Percentiles rank a stretch among this genome's conserved stretches.
phyloP scores from a whole-genome alignment of 164 flowering plant genomes.

The Kalanchoe fedtschenkoi region DNA sequence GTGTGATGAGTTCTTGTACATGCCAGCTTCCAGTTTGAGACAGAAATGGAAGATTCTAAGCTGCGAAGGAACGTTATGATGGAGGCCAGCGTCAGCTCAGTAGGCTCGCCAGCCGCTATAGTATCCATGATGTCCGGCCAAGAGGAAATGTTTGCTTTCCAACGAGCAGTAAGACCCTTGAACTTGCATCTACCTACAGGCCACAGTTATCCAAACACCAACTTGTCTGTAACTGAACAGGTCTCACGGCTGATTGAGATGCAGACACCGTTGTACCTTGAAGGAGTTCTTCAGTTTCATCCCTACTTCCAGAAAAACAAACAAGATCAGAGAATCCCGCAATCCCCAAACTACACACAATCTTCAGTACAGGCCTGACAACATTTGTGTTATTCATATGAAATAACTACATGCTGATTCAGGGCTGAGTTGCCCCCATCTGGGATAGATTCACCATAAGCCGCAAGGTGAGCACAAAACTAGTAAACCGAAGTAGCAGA shows the following conservation, averaged over 20 bases:
- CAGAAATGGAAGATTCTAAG: slow-evolving; percentile 73
- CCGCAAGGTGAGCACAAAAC: no score
- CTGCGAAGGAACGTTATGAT: slow-evolving; percentile 82
- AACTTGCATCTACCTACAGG: not conserved
- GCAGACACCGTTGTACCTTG: slow-evolving; percentile 80
- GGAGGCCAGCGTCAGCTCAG: slow-evolving; percentile 57
- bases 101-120: slow-evolving; percentile 55
- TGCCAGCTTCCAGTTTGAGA: slow-evolving; percentile 92
- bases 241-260: slow-evolving; percentile 89
- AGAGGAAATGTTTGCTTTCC: slow-evolving; percentile 97
- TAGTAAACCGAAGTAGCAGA: no score
- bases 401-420: no score
- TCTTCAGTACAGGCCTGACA: not conserved
- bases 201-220: not conserved
- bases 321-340: not conserved
- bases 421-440: no score
- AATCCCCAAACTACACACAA: not conserved
- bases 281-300: slow-evolving; percentile 54
- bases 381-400: no score
- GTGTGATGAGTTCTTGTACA: not conserved
- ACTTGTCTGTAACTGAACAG: slow-evolving; percentile 26
- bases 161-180: slow-evolving; percentile 64
- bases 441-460: no score
- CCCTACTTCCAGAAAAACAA: slow-evolving; percentile 44
- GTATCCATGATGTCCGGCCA: slow-evolving; percentile 69